Conservation (phyloP, 495 filamentous ascomycete genomes). For the Hyaloscypha variabilis region DNA sequence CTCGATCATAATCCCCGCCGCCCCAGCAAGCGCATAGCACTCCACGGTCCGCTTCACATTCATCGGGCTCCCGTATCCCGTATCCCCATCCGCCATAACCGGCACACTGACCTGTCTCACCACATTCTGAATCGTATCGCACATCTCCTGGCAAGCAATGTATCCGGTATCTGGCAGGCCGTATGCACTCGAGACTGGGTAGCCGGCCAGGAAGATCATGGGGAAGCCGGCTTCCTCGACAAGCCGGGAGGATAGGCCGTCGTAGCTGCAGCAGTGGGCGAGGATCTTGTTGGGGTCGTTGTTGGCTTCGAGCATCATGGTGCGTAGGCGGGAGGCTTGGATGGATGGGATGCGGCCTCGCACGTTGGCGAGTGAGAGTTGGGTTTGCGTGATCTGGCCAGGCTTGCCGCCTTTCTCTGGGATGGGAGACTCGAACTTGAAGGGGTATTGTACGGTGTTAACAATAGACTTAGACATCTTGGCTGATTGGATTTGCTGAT, state of each 20-base stretch:
- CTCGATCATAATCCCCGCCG: constrained; percentile 46
- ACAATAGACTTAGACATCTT: constrained; percentile 9
- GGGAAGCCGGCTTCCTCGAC: constrained; percentile 46
- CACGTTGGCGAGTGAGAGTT: constrained; percentile 31
- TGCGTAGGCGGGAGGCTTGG: constrained; percentile 40
- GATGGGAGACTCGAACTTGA: constrained; percentile 33
- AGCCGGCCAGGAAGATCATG: constrained; percentile 42
- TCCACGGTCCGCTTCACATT: constrained; percentile 46
- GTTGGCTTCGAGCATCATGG: constrained; percentile 42
- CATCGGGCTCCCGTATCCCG: constrained; percentile 46
- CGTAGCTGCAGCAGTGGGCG: constrained; percentile 42
- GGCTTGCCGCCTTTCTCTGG: constrained; percentile 15
- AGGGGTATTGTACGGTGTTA: constrained; percentile 39
- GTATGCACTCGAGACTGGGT: constrained; percentile 37
- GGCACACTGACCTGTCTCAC: constrained; percentile 39
- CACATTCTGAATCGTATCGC: constrained; percentile 42
- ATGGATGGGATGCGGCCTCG: constrained; percentile 36
- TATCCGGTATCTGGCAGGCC: constrained; percentile 48
- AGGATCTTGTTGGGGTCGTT: constrained; percentile 41
- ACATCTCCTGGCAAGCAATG: constrained; percentile 48
- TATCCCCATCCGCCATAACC: constrained; percentile 46
- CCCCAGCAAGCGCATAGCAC: constrained; percentile 40
- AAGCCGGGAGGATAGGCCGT: constrained; percentile 43
- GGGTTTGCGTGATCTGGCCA: constrained; percentile 21
- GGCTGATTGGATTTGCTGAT: background rate